These are phyloP conservation scores for Cryphonectria parasitica DNA, from an alignment of 2,329 filamentous ascomycete species.

Conservation along the genomic window DNA sequence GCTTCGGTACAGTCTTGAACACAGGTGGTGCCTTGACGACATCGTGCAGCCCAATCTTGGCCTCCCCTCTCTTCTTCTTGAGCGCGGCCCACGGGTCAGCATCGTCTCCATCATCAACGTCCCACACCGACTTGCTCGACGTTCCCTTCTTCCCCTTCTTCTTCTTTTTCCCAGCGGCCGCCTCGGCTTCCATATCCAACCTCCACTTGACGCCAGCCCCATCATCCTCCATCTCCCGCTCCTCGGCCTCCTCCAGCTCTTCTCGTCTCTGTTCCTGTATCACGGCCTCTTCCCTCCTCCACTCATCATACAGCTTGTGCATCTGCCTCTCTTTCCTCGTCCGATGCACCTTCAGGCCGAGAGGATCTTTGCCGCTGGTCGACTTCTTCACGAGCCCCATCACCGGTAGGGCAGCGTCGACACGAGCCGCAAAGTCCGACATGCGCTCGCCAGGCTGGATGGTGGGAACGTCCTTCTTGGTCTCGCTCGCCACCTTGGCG, in stretches of 20 bases:
- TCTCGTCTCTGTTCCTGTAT: conserved; percentile 68
- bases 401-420: conserved; percentile 83
- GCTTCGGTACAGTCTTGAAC: conserved; percentile 65
- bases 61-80: conserved; percentile 66
- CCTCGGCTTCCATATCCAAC: conserved; percentile 48
- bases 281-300: conserved; percentile 68
- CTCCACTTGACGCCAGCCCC: conserved; percentile 55
- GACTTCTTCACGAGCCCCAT: conserved; percentile 69
- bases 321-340: conserved; percentile 87
- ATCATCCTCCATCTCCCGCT: conserved; percentile 63
- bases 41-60: conserved; percentile 55
- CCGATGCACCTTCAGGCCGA: conserved; percentile 67
- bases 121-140: conserved; percentile 42
- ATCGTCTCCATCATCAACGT: conserved; percentile 56
- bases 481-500: conserved; percentile 30
- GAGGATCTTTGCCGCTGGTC: conserved; percentile 64
- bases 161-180: conserved; percentile 44
- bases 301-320: conserved; percentile 79
- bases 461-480: conserved; percentile 54
- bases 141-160: conserved; percentile 47
- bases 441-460: conserved; percentile 85
- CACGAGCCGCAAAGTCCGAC: conserved; percentile 78
- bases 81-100: conserved; percentile 77
- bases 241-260: conserved; percentile 66
- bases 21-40: conserved; percentile 77